phyloP scores from a whole-genome alignment of 768 basidiomycete species.

The Naganishia randhawae region DNA sequence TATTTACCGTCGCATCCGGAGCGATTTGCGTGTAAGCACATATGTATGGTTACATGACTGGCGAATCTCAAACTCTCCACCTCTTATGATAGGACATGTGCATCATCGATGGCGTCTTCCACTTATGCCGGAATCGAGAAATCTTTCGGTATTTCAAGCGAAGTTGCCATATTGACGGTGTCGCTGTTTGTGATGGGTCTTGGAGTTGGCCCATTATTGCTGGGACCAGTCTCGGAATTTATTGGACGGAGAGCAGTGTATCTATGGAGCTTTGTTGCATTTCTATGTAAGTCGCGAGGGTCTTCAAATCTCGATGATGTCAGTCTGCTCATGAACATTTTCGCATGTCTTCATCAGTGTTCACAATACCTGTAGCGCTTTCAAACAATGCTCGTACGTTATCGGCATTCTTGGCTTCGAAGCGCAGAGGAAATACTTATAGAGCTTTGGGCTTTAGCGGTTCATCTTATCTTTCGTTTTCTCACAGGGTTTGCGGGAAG shows the following conservation, averaged over 20 bases:
- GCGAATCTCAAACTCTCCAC: not conserved
- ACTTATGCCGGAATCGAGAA: conserved; percentile 61
- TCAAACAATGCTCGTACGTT: conserved; percentile 61
- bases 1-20: conserved; percentile 33
- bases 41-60: not conserved
- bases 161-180: conserved; percentile 57
- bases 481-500: conserved; percentile 59
- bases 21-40: conserved; percentile 33
- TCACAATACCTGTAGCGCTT: conserved; percentile 71
- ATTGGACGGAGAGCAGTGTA: conserved; percentile 67
- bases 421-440: not conserved
- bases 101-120: conserved; percentile 56
- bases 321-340: not conserved
- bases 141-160: conserved; percentile 58
- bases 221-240: conserved; percentile 55
- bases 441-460: conserved; percentile 50
- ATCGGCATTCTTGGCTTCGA: conserved; percentile 34
- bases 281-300: conserved; percentile 53
- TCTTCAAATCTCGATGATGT: not conserved
- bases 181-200: conserved; percentile 54
- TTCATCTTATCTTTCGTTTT: conserved; percentile 64
- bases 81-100: conserved; percentile 45
- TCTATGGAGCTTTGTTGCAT: conserved; percentile 53
- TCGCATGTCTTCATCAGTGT: conserved; percentile 39
- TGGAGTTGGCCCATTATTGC: conserved; percentile 50